Evolutionary conservation across 352 stramenopile genomes (phyloP), one percentile per base, ranked within the genome.

Genomic region (Blastocystis sp.): DNA sequence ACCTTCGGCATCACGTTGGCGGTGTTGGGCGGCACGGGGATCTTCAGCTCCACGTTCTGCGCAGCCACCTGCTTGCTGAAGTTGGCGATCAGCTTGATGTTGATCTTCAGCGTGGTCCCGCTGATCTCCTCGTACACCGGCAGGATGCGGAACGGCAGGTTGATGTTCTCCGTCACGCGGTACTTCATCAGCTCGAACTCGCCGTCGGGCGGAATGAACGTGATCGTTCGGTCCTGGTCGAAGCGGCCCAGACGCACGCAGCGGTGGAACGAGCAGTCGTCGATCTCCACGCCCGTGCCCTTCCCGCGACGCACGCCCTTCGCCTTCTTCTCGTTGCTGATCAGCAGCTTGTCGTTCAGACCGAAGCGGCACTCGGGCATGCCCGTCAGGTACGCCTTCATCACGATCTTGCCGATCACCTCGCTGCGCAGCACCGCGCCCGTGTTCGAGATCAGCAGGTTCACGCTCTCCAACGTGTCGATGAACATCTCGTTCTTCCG

Each of bases 291-390:
- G 38, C 88, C 89, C 29, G 71, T 53, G 34, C 87, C 86, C 73
- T 92, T 93, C 46, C 88, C 84, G 61, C 79, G 88, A 40, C 51
- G 81, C 0, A 90, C 89, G 29, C 91, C 90, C 75, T 92, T 93
- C 16, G 89, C 57, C 4, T 88, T 84, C 59, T 87, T 88, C 63
- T 97, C 94, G 86, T 97, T 97, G 65, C 97, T 93, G 92, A 98
- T 97, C 36, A 95, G 95, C 54, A 98, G 89, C 88, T 98, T 98
- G 90, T 98, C 96, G 87, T 98, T 98, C 21, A 98, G 89, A 29
- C 94, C 95, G 87, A 98, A 95, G 89, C 98, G 98, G 90, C 95
- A 98, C 90, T 98, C 96, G 21, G 96, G 95, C 96, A 98, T 97
- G 34, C 96, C 96, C 29, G 94, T 97, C 9, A 98, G 90, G 84